Base-by-base conservation (phyloP, 257 asterid genomes). In the Salvia splendens region DNA sequence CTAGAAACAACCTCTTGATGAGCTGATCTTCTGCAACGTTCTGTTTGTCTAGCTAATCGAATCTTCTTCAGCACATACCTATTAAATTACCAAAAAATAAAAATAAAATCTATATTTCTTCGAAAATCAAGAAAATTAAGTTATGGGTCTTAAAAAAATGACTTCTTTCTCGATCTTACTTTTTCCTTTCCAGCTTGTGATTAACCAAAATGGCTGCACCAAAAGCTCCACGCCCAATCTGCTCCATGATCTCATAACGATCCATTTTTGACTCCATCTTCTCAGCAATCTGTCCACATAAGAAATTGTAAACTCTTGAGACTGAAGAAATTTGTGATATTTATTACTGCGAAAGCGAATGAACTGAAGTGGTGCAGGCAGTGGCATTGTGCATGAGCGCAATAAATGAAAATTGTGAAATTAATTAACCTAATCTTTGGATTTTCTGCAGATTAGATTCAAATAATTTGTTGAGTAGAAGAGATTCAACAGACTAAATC, bases 141-240 rank as follows among this genome's bases (percentile, higher is more conserved):
- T 10, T 5, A 48, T 2, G 36, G 36, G 17, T 10, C 65, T 10
- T 60, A 45, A 81, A 61, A 2, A n/a, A 57, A 14, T 0, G 43
- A 67, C 71, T 64, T 24, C 17, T 56, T 32, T 2, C 6, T 20
- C 61, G 35, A 56, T 48, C 81, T 35, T 78, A 93, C 99, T 84
- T 93, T 72, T 90, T 91, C 70, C 82, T 85, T 70, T 88, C 98
- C 81, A 79, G 28, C 83, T 87, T 94, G 78, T 94, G 98, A 84
- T 91, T 86, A 74, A 89, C 99, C 77, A 94, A 74, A 81, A 94
- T 94, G 77, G 98, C 98, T 12, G 98, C 98, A 32, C 98, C 99
- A 81, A 94, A 94, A 77, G 99, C 99, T 46, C 99, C 99, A 73
- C 98, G 94, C 20, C 98, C 98, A 79, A 94, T 91, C 86, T 94